These are phyloP conservation scores for Draba incana DNA, from an alignment of 345 rosid genomes.

Conservation along the genomic window DNA sequence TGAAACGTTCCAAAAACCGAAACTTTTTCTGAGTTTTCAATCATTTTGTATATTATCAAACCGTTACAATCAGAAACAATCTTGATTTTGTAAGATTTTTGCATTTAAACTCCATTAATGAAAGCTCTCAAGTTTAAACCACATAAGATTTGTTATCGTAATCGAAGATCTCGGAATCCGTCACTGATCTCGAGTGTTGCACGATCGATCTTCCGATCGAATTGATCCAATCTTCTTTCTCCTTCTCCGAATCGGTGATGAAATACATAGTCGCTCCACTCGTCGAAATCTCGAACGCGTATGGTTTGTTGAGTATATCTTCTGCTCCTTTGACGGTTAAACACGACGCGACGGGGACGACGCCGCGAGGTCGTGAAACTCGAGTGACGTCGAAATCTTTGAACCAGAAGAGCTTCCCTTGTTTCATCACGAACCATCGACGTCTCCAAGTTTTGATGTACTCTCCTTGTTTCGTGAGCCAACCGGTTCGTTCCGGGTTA, in stretches of 20 bases:
- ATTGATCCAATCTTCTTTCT: constrained; percentile 84
- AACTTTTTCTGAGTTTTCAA: background rate
- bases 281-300: constrained; percentile 68
- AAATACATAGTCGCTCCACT: constrained; percentile 63
- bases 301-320: constrained; percentile 61
- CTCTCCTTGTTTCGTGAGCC: constrained; percentile 76
- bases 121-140: constrained; percentile 1
- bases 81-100: constrained; percentile 3
- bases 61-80: constrained; percentile 4
- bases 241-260: constrained; percentile 72
- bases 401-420: constrained; percentile 78
- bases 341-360: constrained; percentile 61
- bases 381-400: constrained; percentile 62
- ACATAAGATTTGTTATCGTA: constrained; percentile 47
- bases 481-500: constrained; percentile 64
- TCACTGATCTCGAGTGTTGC: constrained; percentile 70
- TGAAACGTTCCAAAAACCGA: no score
- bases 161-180: constrained; percentile 72
- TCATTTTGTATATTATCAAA: constrained; percentile 31
- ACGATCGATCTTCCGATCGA: constrained; percentile 77
- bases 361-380: constrained; percentile 65
- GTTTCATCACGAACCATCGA: constrained; percentile 77
- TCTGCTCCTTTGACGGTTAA: constrained; percentile 78
- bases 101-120: constrained; percentile 21
- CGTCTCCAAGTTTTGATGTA: constrained; percentile 79